These are phyloP conservation scores for Phialophora expanda DNA, from an alignment of 2,329 filamentous ascomycete genomes.

Conservation along the genomic window DNA sequence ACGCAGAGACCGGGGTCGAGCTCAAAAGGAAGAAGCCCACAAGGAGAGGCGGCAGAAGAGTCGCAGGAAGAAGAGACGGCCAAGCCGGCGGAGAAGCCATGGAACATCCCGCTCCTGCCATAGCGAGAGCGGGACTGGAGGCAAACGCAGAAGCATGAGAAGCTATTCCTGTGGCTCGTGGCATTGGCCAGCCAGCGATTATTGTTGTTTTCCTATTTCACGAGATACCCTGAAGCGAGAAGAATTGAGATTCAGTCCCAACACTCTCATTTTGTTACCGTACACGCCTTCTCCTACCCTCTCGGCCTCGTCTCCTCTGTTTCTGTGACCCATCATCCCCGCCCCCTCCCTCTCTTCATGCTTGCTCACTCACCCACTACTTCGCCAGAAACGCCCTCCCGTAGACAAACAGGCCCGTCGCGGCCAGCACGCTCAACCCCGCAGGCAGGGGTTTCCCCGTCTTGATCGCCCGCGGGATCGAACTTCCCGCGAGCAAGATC, in stretches of 20 bases:
- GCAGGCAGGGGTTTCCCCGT: conserved; percentile 81
- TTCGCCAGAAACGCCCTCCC: conserved; percentile 66
- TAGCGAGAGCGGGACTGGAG: background rate
- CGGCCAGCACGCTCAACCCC: conserved; percentile 76
- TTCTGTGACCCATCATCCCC: background rate
- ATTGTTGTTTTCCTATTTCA: background rate
- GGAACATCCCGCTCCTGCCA: background rate
- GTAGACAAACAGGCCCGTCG: conserved; percentile 79
- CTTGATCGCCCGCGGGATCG: conserved; percentile 84
- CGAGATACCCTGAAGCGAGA: conserved; percentile 23
- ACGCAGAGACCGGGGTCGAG: conserved; percentile 33
- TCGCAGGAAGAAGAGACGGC: conserved; percentile 1
- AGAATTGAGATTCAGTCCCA: conserved; percentile 13
- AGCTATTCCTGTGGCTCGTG: background rate
- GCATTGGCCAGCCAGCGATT: background rate
- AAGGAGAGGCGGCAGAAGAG: conserved; percentile 15
- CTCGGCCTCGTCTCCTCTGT: conserved; percentile 1
- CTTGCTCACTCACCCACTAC: conserved; percentile 25
- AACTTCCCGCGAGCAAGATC: conserved; percentile 78
- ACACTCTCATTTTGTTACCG: too few relatives aligned
- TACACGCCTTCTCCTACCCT: background rate
- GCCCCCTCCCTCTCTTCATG: background rate
- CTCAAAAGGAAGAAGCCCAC: conserved; percentile 24
- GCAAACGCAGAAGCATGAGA: conserved; percentile 4
- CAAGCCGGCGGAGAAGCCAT: background rate